Base-by-base conservation (phyloP, 495 filamentous ascomycete species). In the Penicillium lagena region DNA sequence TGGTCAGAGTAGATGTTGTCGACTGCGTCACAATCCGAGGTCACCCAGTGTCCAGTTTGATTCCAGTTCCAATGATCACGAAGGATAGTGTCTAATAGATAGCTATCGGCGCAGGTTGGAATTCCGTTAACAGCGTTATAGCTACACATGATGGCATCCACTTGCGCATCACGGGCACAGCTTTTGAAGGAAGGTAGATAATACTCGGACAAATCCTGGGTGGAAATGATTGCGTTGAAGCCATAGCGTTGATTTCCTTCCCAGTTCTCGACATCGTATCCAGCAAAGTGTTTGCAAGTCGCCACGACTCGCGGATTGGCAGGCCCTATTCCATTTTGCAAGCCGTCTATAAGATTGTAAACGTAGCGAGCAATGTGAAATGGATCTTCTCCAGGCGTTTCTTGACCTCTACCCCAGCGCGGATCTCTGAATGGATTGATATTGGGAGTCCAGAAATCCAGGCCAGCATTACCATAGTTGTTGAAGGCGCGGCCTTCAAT, bases 381-480 rank as follows among this genome's bases (percentile, higher is more conserved):
- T 0, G 76, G 67, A 51, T 85, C 81, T 50, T 84, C 81, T 22
- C 78, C 78, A 0, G 81, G 79, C 0, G 80, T 82, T 49, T 85
- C 81, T 38, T 70, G 74, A 3, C 79, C 79, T 12, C 79, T 62
- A 9, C 79, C 79, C 79, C 79, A 82, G 6, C 77, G 60, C 0
- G 79, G 79, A 43, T 80, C 75, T 9, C 71, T 68, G 66, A 82
- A 86, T 1, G 76, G 70, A 55, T 87, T 87, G 61, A 86, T 82
- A 49, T 86, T 83, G 1, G 83, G 82, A 0, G 82, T 76, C 65
- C 80, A 88, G 42, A 68, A 77, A 54, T 86, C 77, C 5, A 86
- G 57, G 0, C 79, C 77, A 34, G 70, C 71, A 12, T 68, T 60
- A 12, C 75, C 76, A 12, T 46, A 71, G 47, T 88, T 88, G 56